Evolutionary conservation across 1,284 basidiomycete genomes (phyloP).

Genomic region (Sanguinoderma infundibulare): DNA sequence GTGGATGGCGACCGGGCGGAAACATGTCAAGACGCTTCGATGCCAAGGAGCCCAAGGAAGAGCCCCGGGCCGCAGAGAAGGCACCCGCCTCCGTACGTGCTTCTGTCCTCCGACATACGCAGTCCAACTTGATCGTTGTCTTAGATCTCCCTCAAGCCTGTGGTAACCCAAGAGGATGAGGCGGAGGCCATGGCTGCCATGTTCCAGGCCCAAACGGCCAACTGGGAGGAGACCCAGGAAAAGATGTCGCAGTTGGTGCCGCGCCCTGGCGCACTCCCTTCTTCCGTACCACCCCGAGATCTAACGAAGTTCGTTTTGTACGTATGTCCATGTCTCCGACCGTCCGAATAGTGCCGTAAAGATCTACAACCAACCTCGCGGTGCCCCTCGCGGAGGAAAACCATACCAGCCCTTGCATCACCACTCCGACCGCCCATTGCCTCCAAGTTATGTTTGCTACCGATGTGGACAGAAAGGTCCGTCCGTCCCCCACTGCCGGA

Average conservation of each 20-base stretch:
- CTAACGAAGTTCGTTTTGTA: constrained; percentile 61
- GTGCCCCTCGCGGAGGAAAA: constrained; percentile 72
- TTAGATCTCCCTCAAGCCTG: constrained; percentile 41
- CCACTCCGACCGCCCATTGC: constrained; percentile 74
- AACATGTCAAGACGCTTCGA: constrained; percentile 91
- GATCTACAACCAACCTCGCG: constrained; percentile 68
- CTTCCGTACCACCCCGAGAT: constrained; percentile 61
- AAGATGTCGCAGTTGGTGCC: constrained; percentile 95
- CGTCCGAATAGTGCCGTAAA: constrained; percentile 63
- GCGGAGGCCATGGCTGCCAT: constrained; percentile 92
- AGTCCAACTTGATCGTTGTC: constrained; percentile 23
- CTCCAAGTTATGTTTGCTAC: constrained; percentile 98
- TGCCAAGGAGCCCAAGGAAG: constrained; percentile 66
- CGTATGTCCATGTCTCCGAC: constrained; percentile 46
- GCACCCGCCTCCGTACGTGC: constrained; percentile 31
- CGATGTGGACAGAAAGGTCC: constrained; percentile 96
- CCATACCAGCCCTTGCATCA: constrained; percentile 43
- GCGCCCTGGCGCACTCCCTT: constrained; percentile 53
- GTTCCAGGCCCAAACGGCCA: constrained; percentile 90
- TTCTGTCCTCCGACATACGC: neutral
- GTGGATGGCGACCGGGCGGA: constrained; percentile 56
- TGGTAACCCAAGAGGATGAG: constrained; percentile 70
- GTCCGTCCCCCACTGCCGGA: constrained; percentile 28
- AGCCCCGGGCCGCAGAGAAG: constrained; percentile 16
- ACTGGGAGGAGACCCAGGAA: constrained; percentile 90